These are phyloP conservation scores for Deuterostichococcus epilithicus DNA, from an alignment of 139 green algal species.

Conservation along the genomic window DNA sequence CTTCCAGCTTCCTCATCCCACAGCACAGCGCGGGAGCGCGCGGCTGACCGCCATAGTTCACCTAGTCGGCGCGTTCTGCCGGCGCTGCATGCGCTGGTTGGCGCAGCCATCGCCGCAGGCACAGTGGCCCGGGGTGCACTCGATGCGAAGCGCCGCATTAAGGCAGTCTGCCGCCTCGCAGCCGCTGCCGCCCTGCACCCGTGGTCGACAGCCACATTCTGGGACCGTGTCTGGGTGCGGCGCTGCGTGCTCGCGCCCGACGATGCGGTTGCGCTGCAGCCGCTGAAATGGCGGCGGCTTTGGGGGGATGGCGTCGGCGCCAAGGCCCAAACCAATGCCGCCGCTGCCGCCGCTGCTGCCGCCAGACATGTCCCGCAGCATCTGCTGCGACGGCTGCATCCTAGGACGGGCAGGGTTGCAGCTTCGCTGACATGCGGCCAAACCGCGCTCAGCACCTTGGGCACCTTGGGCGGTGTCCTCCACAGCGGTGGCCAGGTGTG, in stretches of 20 bases:
- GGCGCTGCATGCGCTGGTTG: constrained; percentile 29
- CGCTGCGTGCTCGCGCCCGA: neutral
- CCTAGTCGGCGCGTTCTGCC: constrained; percentile 5
- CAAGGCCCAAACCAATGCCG: no score
- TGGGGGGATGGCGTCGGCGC: no score
- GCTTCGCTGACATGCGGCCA: no score
- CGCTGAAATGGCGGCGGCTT: constrained; percentile 7
- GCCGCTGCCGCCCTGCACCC: constrained; percentile 58
- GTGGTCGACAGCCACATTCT: constrained; percentile 7
- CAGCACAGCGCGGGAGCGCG: neutral
- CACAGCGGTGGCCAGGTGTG: no score
- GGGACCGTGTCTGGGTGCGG: neutral
- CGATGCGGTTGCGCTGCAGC: neutral
- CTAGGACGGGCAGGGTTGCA: no score
- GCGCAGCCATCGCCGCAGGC: constrained; percentile 19
- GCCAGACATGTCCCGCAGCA: no score
- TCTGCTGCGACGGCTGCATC: no score
- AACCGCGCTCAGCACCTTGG: no score
- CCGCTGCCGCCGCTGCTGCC: no score
- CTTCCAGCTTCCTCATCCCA: neutral
- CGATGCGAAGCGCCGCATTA: constrained; percentile 20
- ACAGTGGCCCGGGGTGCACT: constrained; percentile 23
- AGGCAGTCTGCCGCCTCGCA: constrained; percentile 29
- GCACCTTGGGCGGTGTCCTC: no score
- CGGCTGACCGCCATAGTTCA: neutral